A percentile compares a stretch with the other conserved stretches of the same genome.
Conservation (phyloP, 331 rosid species). For the Ulmus americana region DNA sequence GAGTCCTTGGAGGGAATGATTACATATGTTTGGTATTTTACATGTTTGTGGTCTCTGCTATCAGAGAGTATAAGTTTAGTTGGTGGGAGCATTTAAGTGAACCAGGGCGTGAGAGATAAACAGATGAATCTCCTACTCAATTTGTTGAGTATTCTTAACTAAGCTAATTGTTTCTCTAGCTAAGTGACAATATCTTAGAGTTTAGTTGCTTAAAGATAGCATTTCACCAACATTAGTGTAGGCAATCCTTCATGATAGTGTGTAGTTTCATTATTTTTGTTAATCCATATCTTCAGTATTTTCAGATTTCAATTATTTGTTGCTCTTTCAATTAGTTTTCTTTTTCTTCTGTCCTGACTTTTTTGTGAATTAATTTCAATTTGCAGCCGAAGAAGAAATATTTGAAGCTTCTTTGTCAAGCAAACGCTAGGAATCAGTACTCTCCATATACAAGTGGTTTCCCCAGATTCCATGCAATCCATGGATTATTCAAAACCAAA, state of each 20-base stretch:
- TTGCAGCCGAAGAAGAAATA: conserved; percentile 29
- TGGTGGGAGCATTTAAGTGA: background rate
- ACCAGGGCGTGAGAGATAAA: background rate
- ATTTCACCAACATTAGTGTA: too few species aligned
- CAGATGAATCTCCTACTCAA: background rate
- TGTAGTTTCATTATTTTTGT: background rate
- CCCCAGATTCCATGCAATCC: conserved; percentile 22
- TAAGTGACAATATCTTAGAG: too few species aligned
- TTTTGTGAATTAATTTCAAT: conserved; percentile 11
- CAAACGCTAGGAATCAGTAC: conserved; percentile 22
- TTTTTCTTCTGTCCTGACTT: background rate
- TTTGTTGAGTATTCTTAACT: background rate
- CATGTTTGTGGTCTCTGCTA: background rate
- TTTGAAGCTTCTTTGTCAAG: conserved; percentile 25
- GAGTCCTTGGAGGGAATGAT: background rate
- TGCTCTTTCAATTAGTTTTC: background rate
- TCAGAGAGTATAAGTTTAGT: background rate
- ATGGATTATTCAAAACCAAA: conserved; percentile 40
- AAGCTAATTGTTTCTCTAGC: background rate
- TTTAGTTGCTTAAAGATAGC: too few species aligned
- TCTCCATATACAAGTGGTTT: conserved; percentile 14
- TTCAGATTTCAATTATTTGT: conserved; percentile 10
- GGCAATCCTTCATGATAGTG: too few species aligned
- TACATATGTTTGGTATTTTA: background rate
- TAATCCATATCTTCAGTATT: conserved; percentile 12